Percentiles rank a stretch among this genome's conserved stretches.
phyloP scores from a whole-genome alignment of 1,284 basidiomycete species.

The Ustilago shanxiensis region DNA sequence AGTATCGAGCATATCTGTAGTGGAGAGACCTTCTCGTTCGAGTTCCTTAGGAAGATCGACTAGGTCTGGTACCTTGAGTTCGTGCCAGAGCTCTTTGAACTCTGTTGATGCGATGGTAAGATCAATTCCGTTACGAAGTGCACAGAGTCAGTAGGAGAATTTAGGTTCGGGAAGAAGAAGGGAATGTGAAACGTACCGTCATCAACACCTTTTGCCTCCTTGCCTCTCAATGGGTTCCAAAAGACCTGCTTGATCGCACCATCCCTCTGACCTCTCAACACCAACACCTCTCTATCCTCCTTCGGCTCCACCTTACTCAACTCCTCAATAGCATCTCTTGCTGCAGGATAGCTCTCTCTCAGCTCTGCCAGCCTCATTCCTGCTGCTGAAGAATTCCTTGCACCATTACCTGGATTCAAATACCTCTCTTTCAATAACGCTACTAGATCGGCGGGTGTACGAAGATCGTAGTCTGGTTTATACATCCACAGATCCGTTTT shows the following conservation, averaged over 20 bases:
- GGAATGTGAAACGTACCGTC: slow-evolving; percentile 76
- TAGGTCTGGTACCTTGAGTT: slow-evolving; percentile 83
- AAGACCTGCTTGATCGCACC: slow-evolving; percentile 81
- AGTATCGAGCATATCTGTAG: slow-evolving; percentile 56
- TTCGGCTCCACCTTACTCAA: slow-evolving; percentile 70
- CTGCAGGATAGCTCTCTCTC: slow-evolving; percentile 90
- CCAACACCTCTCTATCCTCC: slow-evolving; percentile 86
- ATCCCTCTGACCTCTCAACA: slow-evolving; percentile 85
- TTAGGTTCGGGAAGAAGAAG: background rate
- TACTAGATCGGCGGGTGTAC: slow-evolving; percentile 83
- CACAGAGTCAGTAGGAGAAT: background rate
- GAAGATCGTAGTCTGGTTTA: slow-evolving; percentile 86
- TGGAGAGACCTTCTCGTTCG: slow-evolving; percentile 72
- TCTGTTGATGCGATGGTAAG: slow-evolving; percentile 73
- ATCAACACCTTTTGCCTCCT: slow-evolving; percentile 80
- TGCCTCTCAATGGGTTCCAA: slow-evolving; percentile 87
- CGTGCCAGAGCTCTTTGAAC: slow-evolving; percentile 87
- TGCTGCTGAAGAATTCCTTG: slow-evolving; percentile 41
- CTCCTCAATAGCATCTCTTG: slow-evolving; percentile 70
- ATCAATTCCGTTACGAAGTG: background rate
- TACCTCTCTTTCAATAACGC: slow-evolving; percentile 76
- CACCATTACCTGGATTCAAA: slow-evolving; percentile 50
- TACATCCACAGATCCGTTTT: slow-evolving; percentile 88
- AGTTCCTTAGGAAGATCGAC: slow-evolving; percentile 83
- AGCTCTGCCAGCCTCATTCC: slow-evolving; percentile 86